These are phyloP conservation scores for Boletus mariae DNA, from an alignment of 1,284 basidiomycete genomes.

Conservation along the genomic window DNA sequence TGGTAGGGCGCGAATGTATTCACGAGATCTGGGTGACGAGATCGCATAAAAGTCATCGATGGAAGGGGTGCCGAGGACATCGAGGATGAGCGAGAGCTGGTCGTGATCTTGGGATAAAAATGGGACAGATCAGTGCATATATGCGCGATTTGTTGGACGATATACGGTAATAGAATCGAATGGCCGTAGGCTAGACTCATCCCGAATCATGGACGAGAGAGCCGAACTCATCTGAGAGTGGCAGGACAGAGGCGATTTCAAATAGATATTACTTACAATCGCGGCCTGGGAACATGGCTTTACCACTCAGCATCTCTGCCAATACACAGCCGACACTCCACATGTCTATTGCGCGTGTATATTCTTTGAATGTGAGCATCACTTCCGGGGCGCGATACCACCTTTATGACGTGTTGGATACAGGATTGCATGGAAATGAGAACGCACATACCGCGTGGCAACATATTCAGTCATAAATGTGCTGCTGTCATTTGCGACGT, in stretches of 20 bases:
- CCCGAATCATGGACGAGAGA: no score
- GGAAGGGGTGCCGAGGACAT: conserved; percentile 86
- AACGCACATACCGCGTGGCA: conserved; percentile 63
- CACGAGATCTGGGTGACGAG: conserved; percentile 79
- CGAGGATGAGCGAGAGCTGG: conserved; percentile 82
- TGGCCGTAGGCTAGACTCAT: background rate
- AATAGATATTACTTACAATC: conserved; percentile 50
- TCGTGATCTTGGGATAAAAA: conserved; percentile 61
- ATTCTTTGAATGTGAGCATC: conserved; percentile 94
- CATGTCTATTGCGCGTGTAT: conserved; percentile 89
- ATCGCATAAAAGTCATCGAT: conserved; percentile 94
- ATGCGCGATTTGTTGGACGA: background rate
- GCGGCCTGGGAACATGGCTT: conserved; percentile 86
- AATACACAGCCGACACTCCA: conserved; percentile 94
- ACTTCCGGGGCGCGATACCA: conserved; percentile 96
- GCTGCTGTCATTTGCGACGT: conserved; percentile 76
- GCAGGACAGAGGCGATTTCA: background rate
- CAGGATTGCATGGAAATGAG: background rate
- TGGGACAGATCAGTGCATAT: background rate
- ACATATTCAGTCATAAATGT: conserved; percentile 97
- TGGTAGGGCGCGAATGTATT: conserved; percentile 91
- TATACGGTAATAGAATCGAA: background rate
- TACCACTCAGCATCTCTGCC: conserved; percentile 90
- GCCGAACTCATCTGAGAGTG: conserved; percentile 2
- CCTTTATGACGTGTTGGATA: conserved; percentile 36